phyloP scores from a whole-genome alignment of 306 rosid genomes.

The Cucurbita ficifolia region DNA sequence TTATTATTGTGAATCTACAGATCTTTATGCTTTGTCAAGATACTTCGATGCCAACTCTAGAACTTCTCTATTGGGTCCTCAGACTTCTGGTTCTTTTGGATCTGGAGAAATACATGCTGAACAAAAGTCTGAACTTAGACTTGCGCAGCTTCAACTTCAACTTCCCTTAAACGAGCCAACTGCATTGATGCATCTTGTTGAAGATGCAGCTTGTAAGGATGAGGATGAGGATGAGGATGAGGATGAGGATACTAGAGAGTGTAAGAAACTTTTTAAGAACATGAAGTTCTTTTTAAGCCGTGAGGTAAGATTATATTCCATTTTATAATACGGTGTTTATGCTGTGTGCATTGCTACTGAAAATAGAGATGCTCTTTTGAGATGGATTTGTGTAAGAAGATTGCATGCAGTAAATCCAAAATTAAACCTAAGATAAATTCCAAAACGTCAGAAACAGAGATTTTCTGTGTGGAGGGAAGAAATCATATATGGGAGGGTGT shows the following conservation, averaged over 20 bases:
- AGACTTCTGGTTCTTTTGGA: slow-evolving; percentile 25
- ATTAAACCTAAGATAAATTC: neutral
- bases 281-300: slow-evolving; percentile 79
- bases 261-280: slow-evolving; percentile 59
- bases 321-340: neutral
- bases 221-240: slow-evolving; percentile 39
- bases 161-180: slow-evolving; percentile 79
- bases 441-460: neutral
- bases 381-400: neutral
- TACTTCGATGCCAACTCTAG: slow-evolving; percentile 33
- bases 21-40: slow-evolving; percentile 69
- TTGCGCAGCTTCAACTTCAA: slow-evolving; percentile 91
- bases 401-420: neutral
- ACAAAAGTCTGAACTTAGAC: slow-evolving; percentile 50
- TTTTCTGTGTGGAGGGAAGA: neutral
- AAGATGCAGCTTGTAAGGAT: slow-evolving; percentile 37
- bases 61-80: slow-evolving; percentile 24
- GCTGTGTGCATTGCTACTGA: neutral
- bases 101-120: slow-evolving; percentile 24
- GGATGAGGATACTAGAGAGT: slow-evolving; percentile 55
- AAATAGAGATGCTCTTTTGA: neutral
- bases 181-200: slow-evolving; percentile 70
- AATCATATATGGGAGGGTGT: neutral
- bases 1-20: slow-evolving; percentile 19
- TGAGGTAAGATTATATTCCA: slow-evolving; percentile 38